Percentiles rank a stretch among this genome's conserved stretches.
Evolutionary conservation across 2,329 filamentous ascomycete genomes (phyloP).

Genomic region (Helotiales sp.): DNA sequence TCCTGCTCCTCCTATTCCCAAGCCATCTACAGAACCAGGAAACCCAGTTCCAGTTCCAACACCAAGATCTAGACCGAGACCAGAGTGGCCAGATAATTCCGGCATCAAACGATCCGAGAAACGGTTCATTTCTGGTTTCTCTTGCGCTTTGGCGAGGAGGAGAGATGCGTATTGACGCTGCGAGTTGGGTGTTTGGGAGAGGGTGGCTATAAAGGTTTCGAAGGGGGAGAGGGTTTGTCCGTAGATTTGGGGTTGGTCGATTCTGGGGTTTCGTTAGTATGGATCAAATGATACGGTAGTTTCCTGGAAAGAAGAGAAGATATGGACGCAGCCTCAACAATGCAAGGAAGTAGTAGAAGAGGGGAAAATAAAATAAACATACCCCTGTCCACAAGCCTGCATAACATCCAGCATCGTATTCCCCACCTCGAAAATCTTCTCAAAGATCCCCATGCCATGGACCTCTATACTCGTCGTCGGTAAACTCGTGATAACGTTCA

Average conservation of each 20-base stretch:
- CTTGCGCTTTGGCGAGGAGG: constrained; percentile 42
- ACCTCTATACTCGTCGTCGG: constrained; percentile 45
- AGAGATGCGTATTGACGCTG: constrained; percentile 45
- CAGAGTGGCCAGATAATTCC: constrained; percentile 2
- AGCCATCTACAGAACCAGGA: not conserved
- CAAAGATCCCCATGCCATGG: constrained; percentile 50
- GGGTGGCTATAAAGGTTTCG: constrained; percentile 45
- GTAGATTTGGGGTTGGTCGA: too few species aligned
- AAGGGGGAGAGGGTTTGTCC: too few species aligned
- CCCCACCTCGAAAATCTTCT: constrained; percentile 51
- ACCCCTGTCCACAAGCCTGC: constrained; percentile 38
- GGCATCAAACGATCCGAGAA: constrained; percentile 20
- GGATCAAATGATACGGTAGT: too few species aligned
- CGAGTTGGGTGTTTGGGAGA: constrained; percentile 46
- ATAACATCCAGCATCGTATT: constrained; percentile 46
- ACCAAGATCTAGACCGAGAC: not conserved
- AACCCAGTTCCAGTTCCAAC: not conserved
- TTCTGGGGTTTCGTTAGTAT: too few species aligned
- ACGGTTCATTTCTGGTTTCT: constrained; percentile 38
- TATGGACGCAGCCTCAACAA: too few species aligned
- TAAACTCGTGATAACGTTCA: constrained; percentile 43
- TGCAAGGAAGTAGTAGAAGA: too few species aligned
- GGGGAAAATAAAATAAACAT: too few species aligned
- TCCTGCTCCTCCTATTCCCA: not conserved
- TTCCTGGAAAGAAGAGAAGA: too few species aligned